Conservation (phyloP, 257 asterid species). For the Capsicum baccatum region DNA sequence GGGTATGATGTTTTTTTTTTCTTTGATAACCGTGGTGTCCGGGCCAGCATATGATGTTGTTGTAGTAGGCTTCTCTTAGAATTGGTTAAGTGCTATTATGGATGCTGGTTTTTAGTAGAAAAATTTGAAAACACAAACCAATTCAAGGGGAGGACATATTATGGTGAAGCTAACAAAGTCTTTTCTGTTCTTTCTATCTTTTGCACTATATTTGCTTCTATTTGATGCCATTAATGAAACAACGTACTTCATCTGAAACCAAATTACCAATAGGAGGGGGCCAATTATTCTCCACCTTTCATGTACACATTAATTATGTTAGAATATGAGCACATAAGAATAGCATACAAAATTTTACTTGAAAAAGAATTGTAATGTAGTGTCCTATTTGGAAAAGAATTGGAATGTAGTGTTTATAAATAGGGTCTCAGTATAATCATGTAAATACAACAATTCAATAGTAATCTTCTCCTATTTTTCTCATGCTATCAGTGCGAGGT, state of each 20-base stretch:
- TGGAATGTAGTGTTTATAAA: too few species aligned
- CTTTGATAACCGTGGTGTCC: too few species aligned
- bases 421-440: too few species aligned
- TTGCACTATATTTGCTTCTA: background rate
- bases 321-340: too few species aligned
- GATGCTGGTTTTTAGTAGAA: conserved; percentile 40
- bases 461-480: too few species aligned
- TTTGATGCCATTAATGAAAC: background rate
- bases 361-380: too few species aligned
- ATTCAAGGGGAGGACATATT: conserved; percentile 41
- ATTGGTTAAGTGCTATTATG: background rate
- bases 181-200: background rate
- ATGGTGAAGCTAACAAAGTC: background rate
- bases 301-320: conserved; percentile 43
- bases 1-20: background rate
- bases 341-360: too few species aligned
- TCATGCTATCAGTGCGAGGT: too few species aligned
- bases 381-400: too few species aligned
- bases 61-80: background rate
- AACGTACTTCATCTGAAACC: background rate
- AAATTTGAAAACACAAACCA: conserved; percentile 52
- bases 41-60: background rate
- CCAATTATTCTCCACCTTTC: conserved; percentile 57
- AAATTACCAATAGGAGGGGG: conserved; percentile 36
- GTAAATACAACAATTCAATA: too few species aligned